These are phyloP conservation scores for Phytopythium montanum DNA, from an alignment of 352 stramenopile species.

Conservation along the genomic window DNA sequence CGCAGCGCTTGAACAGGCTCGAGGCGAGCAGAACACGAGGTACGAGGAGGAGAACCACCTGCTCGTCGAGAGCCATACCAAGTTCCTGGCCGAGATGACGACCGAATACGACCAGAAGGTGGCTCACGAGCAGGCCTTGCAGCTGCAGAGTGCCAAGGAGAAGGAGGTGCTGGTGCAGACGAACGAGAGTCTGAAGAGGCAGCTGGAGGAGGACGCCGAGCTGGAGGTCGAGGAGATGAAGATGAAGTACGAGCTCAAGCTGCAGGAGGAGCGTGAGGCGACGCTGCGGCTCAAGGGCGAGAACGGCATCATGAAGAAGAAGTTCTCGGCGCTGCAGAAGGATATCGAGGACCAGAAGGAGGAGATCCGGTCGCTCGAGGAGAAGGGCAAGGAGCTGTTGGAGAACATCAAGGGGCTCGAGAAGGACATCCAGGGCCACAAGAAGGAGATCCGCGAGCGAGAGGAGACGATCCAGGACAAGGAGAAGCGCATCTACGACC, in stretches of 20 bases:
- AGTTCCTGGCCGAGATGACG: conserved; percentile 90
- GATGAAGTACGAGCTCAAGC: conserved; percentile 88
- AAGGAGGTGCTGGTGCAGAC: conserved; percentile 79
- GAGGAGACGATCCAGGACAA: conserved; percentile 96
- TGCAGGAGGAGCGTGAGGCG: conserved; percentile 86
- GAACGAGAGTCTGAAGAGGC: conserved; percentile 88
- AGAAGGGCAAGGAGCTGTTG: conserved; percentile 91
- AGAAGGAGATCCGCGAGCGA: conserved; percentile 91
- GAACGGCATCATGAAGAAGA: conserved; percentile 97
- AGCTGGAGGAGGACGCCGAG: conserved; percentile 94
- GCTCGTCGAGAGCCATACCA: conserved; percentile 74
- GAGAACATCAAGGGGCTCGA: conserved; percentile 91
- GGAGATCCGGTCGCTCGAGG: conserved; percentile 88
- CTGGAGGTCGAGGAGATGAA: conserved; percentile 92
- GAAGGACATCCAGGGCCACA: conserved; percentile 92
- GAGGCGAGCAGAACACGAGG: conserved; percentile 64
- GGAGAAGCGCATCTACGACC: conserved; percentile 95
- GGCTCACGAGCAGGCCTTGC: conserved; percentile 74
- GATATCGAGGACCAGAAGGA: conserved; percentile 95
- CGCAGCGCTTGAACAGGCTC: conserved; percentile 71
- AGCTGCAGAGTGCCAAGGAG: conserved; percentile 50
- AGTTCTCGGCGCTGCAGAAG: conserved; percentile 92
- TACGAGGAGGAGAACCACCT: conserved; percentile 77
- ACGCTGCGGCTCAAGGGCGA: conserved; percentile 94
- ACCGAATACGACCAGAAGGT: conserved; percentile 92